Evolutionary conservation across 805 yeast species (phyloP).

Genomic region (Ogataea trehalophila): DNA sequence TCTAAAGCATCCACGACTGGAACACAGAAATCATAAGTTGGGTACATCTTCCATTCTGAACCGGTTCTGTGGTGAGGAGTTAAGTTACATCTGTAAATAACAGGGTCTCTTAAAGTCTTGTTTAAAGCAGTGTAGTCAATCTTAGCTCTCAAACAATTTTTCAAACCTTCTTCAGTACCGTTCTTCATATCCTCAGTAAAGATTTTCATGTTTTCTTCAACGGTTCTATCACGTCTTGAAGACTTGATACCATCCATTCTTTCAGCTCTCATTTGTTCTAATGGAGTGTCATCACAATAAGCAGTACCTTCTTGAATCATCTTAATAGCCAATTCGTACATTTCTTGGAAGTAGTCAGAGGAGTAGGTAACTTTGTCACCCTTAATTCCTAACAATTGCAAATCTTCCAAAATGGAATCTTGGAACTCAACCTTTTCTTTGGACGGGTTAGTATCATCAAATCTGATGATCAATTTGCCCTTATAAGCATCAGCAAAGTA

Average conservation of each 20-base stretch:
- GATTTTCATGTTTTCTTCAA: slow-evolving; percentile 84
- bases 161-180: slow-evolving; percentile 89
- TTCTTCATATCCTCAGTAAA: slow-evolving; percentile 90
- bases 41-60: slow-evolving; percentile 88
- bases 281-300: slow-evolving; percentile 94
- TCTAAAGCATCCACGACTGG: slow-evolving; percentile 94
- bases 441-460: slow-evolving; percentile 97
- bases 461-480: slow-evolving; percentile 94
- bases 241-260: slow-evolving; percentile 97
- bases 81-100: slow-evolving; percentile 92
- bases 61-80: slow-evolving; percentile 99
- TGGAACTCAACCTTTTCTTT: slow-evolving; percentile 95
- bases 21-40: slow-evolving; percentile 98
- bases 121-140: slow-evolving; percentile 86
- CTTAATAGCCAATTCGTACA: slow-evolving; percentile 82
- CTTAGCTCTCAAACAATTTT: slow-evolving; percentile 94
- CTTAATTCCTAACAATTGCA: slow-evolving; percentile 83
- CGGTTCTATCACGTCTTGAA: slow-evolving; percentile 84
- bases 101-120: slow-evolving; percentile 97
- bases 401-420: slow-evolving; percentile 90
- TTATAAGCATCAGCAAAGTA: slow-evolving; percentile 94
- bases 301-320: slow-evolving; percentile 95
- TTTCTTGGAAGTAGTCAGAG: slow-evolving; percentile 86
- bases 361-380: slow-evolving; percentile 88
- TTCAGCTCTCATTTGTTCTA: slow-evolving; percentile 95